Evolutionary conservation across 2,329 filamentous ascomycete genomes (phyloP), one percentile per base, ranked within the genome.

Genomic region (Diaporthe ampelina): DNA sequence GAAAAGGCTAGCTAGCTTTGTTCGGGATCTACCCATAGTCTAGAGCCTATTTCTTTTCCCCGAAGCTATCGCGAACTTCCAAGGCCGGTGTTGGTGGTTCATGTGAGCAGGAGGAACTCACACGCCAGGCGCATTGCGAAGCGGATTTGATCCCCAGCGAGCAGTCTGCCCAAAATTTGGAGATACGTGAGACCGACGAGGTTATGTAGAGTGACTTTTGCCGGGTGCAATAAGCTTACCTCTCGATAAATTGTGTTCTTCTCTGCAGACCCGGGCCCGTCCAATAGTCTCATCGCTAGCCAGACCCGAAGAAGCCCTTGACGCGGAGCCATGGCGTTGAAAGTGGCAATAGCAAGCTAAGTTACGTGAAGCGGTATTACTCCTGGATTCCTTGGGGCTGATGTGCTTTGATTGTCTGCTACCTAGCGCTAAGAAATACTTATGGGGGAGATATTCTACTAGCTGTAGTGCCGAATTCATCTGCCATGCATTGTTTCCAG

Each of bases 21-120:
- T 32, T 68, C 63, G 48, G 48, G 63, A 68, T 68, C 63, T 52
- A 40, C 48, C 40, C n/a, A n/a, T 68, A 37, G 63, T 37, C 15
- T 26, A 9, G 48, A 68, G 63, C 26, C 26, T 68, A 40, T 54
- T 68, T 19, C 37, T 40, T 43, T 43, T 40, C 9, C 45, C 63
- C 63, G n/a, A 68, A 37, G 48, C 45, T 54, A 54, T 67, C 63
- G 37, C 29, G 45, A 35, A 35, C 17, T 54, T n/a, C 19, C 35
- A 6, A 19, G 48, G 32, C n/a, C 32, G 48, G n/a, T 54, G 32
- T 32, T 40, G 48, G 21, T 54, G 45, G 13, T 54, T 52, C 8
- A n/a, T 15, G 29, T 52, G 32, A 4, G 48, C n/a, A 13, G 50
- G 40, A 68, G 50, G 40, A 68, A 15, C 48, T 11, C 35, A n/a